Base-by-base conservation (phyloP, 495 filamentous ascomycete species). In the Bacidia gigantensis region DNA sequence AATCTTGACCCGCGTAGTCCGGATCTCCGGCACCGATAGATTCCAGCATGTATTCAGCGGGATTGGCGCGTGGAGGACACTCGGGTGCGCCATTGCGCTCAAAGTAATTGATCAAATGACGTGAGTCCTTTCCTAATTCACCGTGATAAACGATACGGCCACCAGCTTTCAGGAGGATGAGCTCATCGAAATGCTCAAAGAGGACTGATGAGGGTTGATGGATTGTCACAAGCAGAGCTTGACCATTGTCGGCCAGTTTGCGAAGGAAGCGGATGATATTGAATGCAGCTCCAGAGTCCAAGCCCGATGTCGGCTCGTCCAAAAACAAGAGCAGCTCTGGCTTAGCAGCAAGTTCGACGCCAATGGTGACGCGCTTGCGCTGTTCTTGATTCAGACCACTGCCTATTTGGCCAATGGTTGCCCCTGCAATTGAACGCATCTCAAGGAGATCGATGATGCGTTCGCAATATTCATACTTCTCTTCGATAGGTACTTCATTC, bases 221-320 rank as follows among this genome's bases (percentile, higher is more conserved):
- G 56, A 95, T 96, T 0, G 89, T 95, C 66, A 84, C 88, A 1
- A 95, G 76, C 62, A 95, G 86, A 17, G 89, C 87, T 59, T 95
- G 88, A 1, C 89, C 89, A 38, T 81, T 80, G 0, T 76, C 78
- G 0, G 88, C 81, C 10, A 95, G 75, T 68, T 93, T 95, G 46
- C 81, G 81, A 47, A 95, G 66, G 72, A 94, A 94, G 44, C 84
- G 81, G 12, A 94, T 80, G 54, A 94, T 95, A 55, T 89, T 89
- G 71, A 86, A 95, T 2, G 89, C 84, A 51, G 77, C 80, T 60
- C 89, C 87, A 39, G 79, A 81, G 62, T 96, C 89, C 3, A 96
- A 74, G 46, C 89, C 89, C 11, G 81, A 86, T 0, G 89, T 96
- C 0, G 89, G 89, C 60, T 95, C 89, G 57, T 95, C 89, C 12